phyloP scores from a whole-genome alignment of 768 basidiomycete genomes.

The Agaricus subrufescens region DNA sequence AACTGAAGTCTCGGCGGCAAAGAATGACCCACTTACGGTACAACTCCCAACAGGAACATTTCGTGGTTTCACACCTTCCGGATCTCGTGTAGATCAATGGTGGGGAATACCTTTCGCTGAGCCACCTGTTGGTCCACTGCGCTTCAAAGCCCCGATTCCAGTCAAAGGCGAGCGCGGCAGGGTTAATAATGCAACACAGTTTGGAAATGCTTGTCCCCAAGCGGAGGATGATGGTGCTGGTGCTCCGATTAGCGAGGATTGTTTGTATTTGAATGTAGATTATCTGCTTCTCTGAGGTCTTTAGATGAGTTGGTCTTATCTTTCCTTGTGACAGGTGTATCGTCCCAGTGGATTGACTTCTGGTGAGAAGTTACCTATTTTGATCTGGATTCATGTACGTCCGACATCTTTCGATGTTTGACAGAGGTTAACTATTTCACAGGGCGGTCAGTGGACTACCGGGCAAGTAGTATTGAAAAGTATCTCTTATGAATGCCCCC shows the following conservation, averaged over 20 bases:
- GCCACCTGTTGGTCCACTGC: slow-evolving; percentile 48
- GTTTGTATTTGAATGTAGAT: slow-evolving; percentile 47
- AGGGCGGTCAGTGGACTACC: slow-evolving; percentile 49
- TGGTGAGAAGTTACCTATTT: slow-evolving; percentile 27
- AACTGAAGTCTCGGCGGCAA: slow-evolving; percentile 7
- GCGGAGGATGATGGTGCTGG: slow-evolving; percentile 22
- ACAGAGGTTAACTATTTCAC: not conserved
- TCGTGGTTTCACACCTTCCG: slow-evolving; percentile 36
- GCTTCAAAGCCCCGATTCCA: slow-evolving; percentile 52
- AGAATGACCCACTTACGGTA: slow-evolving; percentile 28
- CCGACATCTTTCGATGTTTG: not conserved
- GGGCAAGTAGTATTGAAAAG: slow-evolving; percentile 23
- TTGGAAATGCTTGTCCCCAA: slow-evolving; percentile 56
- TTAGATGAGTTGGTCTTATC: too few species aligned
- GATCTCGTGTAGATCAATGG: slow-evolving; percentile 47
- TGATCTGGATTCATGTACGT: slow-evolving; percentile 33
- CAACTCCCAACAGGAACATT: slow-evolving; percentile 39
- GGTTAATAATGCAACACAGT: slow-evolving; percentile 38
- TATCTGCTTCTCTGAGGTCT: not conserved
- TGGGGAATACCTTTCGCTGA: slow-evolving; percentile 58
- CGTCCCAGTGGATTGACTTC: slow-evolving; percentile 22
- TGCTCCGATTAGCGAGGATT: slow-evolving; percentile 41
- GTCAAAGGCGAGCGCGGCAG: slow-evolving; percentile 26
- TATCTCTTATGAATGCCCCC: not conserved
- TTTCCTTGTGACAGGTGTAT: slow-evolving; percentile 24